Base-by-base conservation (phyloP, 441 rosid species). In the Croton laevigatus region DNA sequence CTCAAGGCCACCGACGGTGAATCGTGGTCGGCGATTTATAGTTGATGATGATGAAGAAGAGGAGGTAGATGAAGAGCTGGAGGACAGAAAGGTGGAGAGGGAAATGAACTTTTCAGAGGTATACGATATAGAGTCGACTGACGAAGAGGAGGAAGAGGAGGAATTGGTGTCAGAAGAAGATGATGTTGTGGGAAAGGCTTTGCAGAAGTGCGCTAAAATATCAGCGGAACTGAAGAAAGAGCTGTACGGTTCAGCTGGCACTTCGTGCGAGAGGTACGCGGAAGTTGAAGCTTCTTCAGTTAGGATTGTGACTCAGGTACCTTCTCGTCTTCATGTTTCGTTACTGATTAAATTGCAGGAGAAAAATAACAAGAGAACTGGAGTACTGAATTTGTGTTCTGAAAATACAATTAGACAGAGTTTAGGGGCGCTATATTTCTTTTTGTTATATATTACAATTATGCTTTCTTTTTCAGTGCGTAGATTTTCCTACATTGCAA, bases 271-370 rank as follows among this genome's bases (percentile, higher is more conserved):
- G 8, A 85, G 88, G 16, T 95, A 92, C 69, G 80, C 98, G 3
- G 94, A 92, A 83, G 95, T 95, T 34, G 98, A 90, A 71, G 75
- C 92, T 79, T 86, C 97, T 70, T 82, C 97, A 1, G 91, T 84
- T 27, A 83, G 89, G 84, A 89, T 95, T 79, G 96, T 95, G 53
- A 93, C 88, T 42, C 96, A 88, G 93, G 90, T 88, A 65, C 52
- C 1, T 11, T 9, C 1, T 10, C 8, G 13, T 11, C 34, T 22
- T 11, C 22, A 20, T 10, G 34, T 54, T 54, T 22, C 11, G 59
- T 22, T 22, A 22, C 2, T 54, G 13, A 10, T 1, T 46, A 1
- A 46, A 6, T 10, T 13, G 12, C 51, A 3, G 22, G 9, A 22
- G 6, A 20, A 11, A 54, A 37, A 52, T 66, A 12, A 55, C 60